Conservation (phyloP, 345 rosid species). For the Eutrema heterophyllum region DNA sequence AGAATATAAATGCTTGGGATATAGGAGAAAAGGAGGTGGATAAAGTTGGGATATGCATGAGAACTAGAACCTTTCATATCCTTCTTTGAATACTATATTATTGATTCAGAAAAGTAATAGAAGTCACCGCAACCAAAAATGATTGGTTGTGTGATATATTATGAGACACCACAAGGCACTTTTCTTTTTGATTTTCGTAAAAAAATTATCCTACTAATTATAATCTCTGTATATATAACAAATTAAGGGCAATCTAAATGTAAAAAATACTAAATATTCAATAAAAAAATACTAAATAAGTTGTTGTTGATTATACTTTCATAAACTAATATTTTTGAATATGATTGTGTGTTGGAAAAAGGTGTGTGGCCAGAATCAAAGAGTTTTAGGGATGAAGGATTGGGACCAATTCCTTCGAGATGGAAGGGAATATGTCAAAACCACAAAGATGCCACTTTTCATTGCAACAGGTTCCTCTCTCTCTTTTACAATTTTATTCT, state of each 20-base stretch:
- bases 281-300: background rate
- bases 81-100: background rate
- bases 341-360: conserved; percentile 19
- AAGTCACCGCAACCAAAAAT: background rate
- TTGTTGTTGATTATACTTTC: background rate
- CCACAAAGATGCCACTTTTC: conserved; percentile 43
- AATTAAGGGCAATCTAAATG: too few species aligned
- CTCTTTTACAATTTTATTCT: background rate
- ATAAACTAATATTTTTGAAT: background rate
- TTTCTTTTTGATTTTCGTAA: background rate
- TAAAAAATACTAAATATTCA: too few species aligned
- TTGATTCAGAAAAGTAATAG: background rate
- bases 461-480: conserved; percentile 63
- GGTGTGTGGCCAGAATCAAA: conserved; percentile 97
- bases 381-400: conserved; percentile 76
- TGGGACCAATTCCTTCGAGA: conserved; percentile 79
- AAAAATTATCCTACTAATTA: background rate
- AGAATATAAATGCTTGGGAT: background rate
- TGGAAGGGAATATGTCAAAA: conserved; percentile 86
- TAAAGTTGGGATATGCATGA: too few species aligned
- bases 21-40: background rate
- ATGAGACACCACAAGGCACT: background rate
- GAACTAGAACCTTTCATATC: background rate
- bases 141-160: conserved; percentile 10
- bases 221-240: background rate